Evolutionary conservation across 768 basidiomycete species (phyloP).

Genomic region (Mycena epipterygia): DNA sequence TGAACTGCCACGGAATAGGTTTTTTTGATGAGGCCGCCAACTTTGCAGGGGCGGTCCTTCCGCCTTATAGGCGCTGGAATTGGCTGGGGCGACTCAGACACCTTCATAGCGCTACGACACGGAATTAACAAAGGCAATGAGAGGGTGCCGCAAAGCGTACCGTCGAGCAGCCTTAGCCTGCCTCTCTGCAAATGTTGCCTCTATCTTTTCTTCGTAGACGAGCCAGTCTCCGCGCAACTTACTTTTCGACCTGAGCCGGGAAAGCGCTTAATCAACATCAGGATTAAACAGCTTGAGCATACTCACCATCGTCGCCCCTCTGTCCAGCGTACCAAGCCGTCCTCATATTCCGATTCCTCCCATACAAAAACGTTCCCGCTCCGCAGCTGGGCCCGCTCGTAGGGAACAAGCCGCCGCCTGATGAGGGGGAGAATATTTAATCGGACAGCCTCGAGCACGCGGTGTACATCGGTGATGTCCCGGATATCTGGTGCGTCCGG

Average conservation of each 20-base stretch:
- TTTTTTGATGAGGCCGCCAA: constrained; percentile 73
- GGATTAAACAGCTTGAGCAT: background rate
- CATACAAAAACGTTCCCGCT: constrained; percentile 76
- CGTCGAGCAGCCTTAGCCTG: constrained; percentile 70
- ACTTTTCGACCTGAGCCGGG: constrained; percentile 68
- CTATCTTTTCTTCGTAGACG: constrained; percentile 76
- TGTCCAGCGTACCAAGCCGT: constrained; percentile 69
- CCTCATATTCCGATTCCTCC: constrained; percentile 74
- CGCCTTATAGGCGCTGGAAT: constrained; percentile 62
- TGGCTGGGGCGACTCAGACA: constrained; percentile 58
- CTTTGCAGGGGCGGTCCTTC: constrained; percentile 71
- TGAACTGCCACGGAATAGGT: constrained; percentile 73
- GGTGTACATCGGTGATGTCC: constrained; percentile 69
- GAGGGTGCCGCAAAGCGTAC: constrained; percentile 46
- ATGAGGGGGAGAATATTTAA: constrained; percentile 68
- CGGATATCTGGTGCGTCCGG: constrained; percentile 60
- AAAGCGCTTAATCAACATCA: background rate
- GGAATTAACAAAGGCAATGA: background rate
- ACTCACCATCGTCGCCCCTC: constrained; percentile 71
- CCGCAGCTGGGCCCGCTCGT: constrained; percentile 64
- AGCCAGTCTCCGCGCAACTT: constrained; percentile 75
- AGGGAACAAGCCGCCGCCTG: constrained; percentile 63
- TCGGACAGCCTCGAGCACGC: constrained; percentile 71
- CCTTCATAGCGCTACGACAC: constrained; percentile 58
- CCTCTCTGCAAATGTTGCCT: constrained; percentile 69